Evolutionary conservation across 2,329 filamentous ascomycete species (phyloP).

Genomic region (Fusarium kyushuense): DNA sequence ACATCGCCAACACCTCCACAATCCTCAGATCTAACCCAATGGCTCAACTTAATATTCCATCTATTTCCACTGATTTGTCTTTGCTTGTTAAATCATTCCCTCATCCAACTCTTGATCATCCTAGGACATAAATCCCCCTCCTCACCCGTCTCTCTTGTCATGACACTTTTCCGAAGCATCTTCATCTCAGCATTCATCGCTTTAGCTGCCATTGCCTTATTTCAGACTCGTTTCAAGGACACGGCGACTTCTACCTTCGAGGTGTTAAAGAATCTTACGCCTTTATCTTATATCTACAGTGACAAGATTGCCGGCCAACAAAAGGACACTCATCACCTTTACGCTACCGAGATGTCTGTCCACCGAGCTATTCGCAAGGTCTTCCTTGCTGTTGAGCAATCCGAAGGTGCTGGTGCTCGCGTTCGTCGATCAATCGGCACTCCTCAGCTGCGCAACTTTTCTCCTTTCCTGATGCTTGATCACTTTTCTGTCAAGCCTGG

Average conservation of each 20-base stretch:
- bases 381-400: slow-evolving; percentile 86
- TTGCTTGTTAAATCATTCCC: slow-evolving; percentile 28
- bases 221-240: slow-evolving; percentile 42
- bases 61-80: slow-evolving; percentile 43
- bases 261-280: slow-evolving; percentile 24
- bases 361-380: slow-evolving; percentile 83
- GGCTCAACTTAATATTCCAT: slow-evolving; percentile 26
- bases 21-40: slow-evolving; percentile 22
- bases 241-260: slow-evolving; percentile 38
- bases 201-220: slow-evolving; percentile 48
- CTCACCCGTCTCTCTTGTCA: slow-evolving; percentile 40
- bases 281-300: slow-evolving; percentile 3
- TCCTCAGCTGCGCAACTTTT: slow-evolving; percentile 83
- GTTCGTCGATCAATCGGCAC: slow-evolving; percentile 92
- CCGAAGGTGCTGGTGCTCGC: slow-evolving; percentile 87
- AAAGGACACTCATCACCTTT: slow-evolving; percentile 44
- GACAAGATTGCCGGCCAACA: slow-evolving; percentile 11
- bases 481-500: slow-evolving; percentile 85
- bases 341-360: slow-evolving; percentile 69
- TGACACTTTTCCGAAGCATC: slow-evolving; percentile 50
- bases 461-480: slow-evolving; percentile 95
- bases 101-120: slow-evolving; percentile 21
- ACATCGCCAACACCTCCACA: slow-evolving; percentile 28
- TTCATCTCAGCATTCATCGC: slow-evolving; percentile 49
- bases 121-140: slow-evolving; percentile 40